Evolutionary conservation across 2,329 filamentous ascomycete genomes (phyloP).

Genomic region (Cordyceps javanica): DNA sequence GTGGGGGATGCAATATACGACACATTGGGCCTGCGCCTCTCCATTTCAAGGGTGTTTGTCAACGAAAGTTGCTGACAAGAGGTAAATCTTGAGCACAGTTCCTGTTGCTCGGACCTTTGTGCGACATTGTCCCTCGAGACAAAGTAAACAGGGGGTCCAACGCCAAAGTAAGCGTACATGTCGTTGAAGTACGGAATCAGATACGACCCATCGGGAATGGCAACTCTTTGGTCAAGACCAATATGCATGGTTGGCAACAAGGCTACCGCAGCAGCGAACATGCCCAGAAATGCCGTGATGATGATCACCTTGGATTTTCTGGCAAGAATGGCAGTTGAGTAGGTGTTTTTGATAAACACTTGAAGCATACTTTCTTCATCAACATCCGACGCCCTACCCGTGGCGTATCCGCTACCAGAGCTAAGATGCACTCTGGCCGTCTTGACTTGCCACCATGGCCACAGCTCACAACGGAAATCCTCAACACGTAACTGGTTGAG

Average conservation of each 20-base stretch:
- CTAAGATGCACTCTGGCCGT: slow-evolving; percentile 64
- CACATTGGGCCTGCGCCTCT: slow-evolving; percentile 80
- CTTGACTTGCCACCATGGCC: slow-evolving; percentile 80
- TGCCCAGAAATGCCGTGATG: slow-evolving; percentile 73
- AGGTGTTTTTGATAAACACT: slow-evolving; percentile 81
- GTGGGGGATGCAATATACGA: slow-evolving; percentile 85
- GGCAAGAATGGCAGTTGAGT: slow-evolving; percentile 74
- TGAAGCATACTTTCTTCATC: slow-evolving; percentile 81
- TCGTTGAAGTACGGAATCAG: slow-evolving; percentile 96
- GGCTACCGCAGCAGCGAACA: slow-evolving; percentile 80
- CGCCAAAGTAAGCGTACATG: slow-evolving; percentile 84
- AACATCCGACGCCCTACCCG: slow-evolving; percentile 59
- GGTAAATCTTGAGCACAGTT: slow-evolving; percentile 86
- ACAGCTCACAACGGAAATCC: slow-evolving; percentile 80
- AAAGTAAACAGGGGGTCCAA: slow-evolving; percentile 93
- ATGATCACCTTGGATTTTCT: slow-evolving; percentile 74
- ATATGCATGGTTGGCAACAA: slow-evolving; percentile 79
- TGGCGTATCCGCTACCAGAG: slow-evolving; percentile 46
- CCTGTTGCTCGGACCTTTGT: slow-evolving; percentile 66
- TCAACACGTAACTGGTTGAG: slow-evolving; percentile 90
- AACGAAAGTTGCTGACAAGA: slow-evolving; percentile 80
- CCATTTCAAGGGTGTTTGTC: slow-evolving; percentile 85
- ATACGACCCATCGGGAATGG: slow-evolving; percentile 89
- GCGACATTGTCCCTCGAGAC: slow-evolving; percentile 81
- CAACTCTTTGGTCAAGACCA: slow-evolving; percentile 89